phyloP scores from a whole-genome alignment of 2,329 filamentous ascomycete species.

The Teratosphaeria nubilosa region DNA sequence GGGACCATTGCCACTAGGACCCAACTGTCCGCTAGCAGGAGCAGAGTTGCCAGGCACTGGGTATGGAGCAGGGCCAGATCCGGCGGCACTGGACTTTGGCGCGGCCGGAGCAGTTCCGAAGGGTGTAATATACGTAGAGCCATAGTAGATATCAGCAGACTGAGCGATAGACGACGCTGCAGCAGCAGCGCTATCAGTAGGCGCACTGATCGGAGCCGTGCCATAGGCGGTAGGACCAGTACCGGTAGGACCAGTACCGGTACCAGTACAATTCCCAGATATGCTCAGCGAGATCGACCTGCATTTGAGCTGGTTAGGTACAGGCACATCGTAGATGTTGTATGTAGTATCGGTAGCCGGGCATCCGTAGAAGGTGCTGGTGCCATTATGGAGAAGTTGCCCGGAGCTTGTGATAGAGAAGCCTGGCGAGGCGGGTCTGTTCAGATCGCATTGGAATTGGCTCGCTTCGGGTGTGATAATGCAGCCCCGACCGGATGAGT shows the following conservation, averaged over 20 bases:
- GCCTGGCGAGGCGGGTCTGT: constrained; percentile 41
- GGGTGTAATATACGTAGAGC: background rate
- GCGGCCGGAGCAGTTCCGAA: too few species aligned
- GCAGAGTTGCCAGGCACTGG: background rate
- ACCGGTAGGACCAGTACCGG: too few species aligned
- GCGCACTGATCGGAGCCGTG: too few species aligned
- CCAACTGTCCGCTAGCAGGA: background rate
- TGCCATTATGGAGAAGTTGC: constrained; percentile 36
- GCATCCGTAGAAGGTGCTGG: constrained; percentile 49
- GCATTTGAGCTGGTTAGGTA: constrained; percentile 11
- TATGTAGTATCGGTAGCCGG: constrained; percentile 18
- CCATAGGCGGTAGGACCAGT: background rate
- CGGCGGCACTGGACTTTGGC: background rate
- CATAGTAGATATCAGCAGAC: background rate
- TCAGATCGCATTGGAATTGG: constrained; percentile 52
- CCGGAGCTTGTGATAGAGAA: constrained; percentile 37
- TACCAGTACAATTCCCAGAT: constrained; percentile 10
- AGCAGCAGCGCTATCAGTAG: too few species aligned
- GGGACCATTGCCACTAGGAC: background rate
- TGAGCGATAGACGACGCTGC: too few species aligned
- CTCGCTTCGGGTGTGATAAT: constrained; percentile 51
- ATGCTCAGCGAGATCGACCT: constrained; percentile 11
- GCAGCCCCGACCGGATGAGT: constrained; percentile 48
- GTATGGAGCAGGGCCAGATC: background rate
- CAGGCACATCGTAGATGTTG: constrained; percentile 14